Evolutionary conservation across 768 basidiomycete genomes (phyloP), one percentile per base, ranked within the genome.

Genomic region (Leccinellum luteum): DNA sequence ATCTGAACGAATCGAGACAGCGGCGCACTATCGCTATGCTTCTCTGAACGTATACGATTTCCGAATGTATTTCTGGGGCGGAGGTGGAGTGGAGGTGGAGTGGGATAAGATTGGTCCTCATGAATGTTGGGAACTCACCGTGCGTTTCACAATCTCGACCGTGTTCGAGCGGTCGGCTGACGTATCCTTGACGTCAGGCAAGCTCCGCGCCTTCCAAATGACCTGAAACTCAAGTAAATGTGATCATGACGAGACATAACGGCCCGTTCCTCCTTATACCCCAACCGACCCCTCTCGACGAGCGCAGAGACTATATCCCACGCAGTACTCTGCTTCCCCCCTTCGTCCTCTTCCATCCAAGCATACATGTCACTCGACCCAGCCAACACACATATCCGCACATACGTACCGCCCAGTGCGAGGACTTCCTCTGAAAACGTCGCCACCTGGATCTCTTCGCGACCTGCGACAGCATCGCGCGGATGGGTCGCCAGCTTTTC

Each of bases 331-430:
- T 92, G 91, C 65, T 92, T 94, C 3, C 92, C 92, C 19, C 89
- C 88, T 58, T 92, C 94, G 60, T 90, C 87, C 64, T 96, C 93
- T 61, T 98, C 94, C 74, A 94, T 86, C 82, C 89, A 89, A 0
- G 77, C 71, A 0, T 82, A 82, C 76, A 95, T 79, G 69, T 97
- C 90, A 35, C 90, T 79, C 45, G 80, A 79, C 3, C 85, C 82
- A 38, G 81, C 79, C 57, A 98, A 72, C 10, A 86, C 81, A 13
- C 82, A 78, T 35, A 97, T 71, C 15, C 97, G 82, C 3, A 86
- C 79, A 56, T 91, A 85, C 41, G 89, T 80, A 2, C 87, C 85
- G 48, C 81, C 79, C 0, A 98, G 76, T 0, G 83, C 76, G 5
- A 88, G 77, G 0, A 92, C 78, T 67, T 95, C 94, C 65, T 97